Evolutionary conservation across 345 rosid genomes (phyloP), one percentile per base, ranked within the genome.

Genomic region (Pistacia atlantica): DNA sequence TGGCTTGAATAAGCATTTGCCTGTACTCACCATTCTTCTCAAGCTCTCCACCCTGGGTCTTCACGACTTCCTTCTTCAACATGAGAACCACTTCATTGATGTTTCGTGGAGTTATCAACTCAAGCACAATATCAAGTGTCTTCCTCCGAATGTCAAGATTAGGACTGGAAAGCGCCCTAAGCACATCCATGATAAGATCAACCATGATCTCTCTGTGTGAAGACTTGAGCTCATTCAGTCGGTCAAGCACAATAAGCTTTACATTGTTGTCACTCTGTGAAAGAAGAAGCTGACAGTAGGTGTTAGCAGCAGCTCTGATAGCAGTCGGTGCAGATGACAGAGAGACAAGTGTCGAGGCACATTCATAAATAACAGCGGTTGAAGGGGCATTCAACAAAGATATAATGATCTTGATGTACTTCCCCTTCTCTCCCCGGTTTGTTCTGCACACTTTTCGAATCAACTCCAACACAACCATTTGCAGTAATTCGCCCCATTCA

Each of bases 1-100:
- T 93, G 73, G 97, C 97, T 86, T 93, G 98, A 80, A 93, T 92
- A 3, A 93, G 97, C 98, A 93, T 91, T 75, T 91, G 98, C 78
- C 97, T 87, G 75, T 91, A 93, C 82, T 93, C 98, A 8, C 93
- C 97, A 79, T 90, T 93, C 90, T 91, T 93, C 87, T 93, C 97
- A 72, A 86, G 91, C 85, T 93, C 98, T 79, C 94, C 97, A 54
- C 83, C 80, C 85, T 93, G 98, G 31, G 98, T 91, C 91, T 93
- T 93, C 65, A 93, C 88, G 74, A 93, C 98, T 85, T 93, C 98
- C 82, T 93, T 93, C 87, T 93, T 93, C 84, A 93, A 74, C 87
- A 81, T 86, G 52, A 87, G 86, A 66, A 93, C 94, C 67, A 93
- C 94, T 83, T 93, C 97, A 33, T 87, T 92, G 22, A 93, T 89